These are phyloP conservation scores for Metschnikowia kofuensis DNA, from an alignment of 805 yeast species.

Conservation along the genomic window DNA sequence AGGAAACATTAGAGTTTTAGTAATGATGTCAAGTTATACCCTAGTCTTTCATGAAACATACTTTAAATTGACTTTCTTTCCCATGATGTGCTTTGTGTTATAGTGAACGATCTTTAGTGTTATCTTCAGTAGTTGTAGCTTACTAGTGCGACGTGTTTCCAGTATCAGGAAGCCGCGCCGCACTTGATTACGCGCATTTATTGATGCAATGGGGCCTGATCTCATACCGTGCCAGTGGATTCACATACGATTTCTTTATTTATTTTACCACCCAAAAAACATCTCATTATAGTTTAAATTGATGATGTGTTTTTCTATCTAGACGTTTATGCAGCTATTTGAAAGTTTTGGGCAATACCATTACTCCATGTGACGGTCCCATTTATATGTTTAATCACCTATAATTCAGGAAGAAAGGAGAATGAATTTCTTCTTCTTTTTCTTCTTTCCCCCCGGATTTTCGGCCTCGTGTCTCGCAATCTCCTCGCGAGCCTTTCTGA, in stretches of 20 bases:
- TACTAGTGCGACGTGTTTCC: slow-evolving; percentile 3
- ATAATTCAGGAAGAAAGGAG: slow-evolving; percentile 23
- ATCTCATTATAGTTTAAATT: too few relatives aligned
- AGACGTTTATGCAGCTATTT: too few relatives aligned
- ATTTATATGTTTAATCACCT: too few relatives aligned
- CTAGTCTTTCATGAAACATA: slow-evolving; percentile 14
- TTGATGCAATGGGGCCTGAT: too few relatives aligned
- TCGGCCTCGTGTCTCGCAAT: slow-evolving; percentile 29
- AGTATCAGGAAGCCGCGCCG: not conserved
- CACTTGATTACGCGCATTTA: not conserved
- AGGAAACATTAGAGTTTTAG: too few relatives aligned
- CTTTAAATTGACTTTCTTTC: slow-evolving; percentile 25
- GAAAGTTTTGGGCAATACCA: too few relatives aligned
- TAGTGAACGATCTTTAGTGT: too few relatives aligned
- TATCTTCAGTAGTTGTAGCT: not conserved
- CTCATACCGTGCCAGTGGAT: too few relatives aligned
- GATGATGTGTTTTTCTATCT: too few relatives aligned
- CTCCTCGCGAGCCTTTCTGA: slow-evolving; percentile 50
- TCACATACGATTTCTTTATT: too few relatives aligned
- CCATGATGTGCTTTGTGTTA: slow-evolving; percentile 12
- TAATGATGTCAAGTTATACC: not conserved
- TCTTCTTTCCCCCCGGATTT: slow-evolving; percentile 26
- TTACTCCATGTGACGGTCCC: too few relatives aligned
- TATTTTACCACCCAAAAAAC: too few relatives aligned
- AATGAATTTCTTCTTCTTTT: slow-evolving; percentile 47